These are phyloP conservation scores for Colletotrichum spaethianum DNA, from an alignment of 2,329 filamentous ascomycete species.

Conservation along the genomic window DNA sequence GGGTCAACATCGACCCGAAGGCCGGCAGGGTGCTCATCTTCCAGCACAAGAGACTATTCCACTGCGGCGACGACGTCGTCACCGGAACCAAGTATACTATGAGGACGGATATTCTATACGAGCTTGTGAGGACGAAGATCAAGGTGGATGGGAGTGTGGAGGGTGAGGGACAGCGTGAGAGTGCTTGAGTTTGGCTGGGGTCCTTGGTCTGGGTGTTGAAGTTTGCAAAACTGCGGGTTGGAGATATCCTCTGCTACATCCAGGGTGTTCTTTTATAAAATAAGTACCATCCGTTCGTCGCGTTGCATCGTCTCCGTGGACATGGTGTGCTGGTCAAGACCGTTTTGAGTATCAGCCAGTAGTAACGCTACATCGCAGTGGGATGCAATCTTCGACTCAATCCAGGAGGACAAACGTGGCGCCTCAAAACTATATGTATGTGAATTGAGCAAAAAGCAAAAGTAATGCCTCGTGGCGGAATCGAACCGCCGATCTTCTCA, in stretches of 20 bases:
- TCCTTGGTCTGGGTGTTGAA: too few relatives aligned
- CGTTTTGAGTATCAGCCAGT: background rate
- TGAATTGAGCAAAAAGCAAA: background rate
- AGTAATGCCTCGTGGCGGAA: constrained; percentile 28
- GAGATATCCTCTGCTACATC: too few relatives aligned
- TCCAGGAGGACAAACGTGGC: too few relatives aligned
- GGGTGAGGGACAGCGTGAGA: background rate
- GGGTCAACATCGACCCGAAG: constrained; percentile 68
- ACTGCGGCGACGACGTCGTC: constrained; percentile 68
- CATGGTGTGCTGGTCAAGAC: background rate
- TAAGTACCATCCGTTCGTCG: too few relatives aligned
- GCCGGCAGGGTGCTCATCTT: constrained; percentile 73
- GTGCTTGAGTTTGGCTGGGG: background rate
- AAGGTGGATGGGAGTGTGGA: background rate
- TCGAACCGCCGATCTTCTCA: constrained; percentile 38
- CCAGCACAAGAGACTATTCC: constrained; percentile 66
- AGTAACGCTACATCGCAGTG: background rate
- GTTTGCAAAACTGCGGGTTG: too few relatives aligned
- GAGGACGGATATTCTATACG: constrained; percentile 68
- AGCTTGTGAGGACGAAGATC: constrained; percentile 11
- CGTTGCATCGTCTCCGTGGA: background rate
- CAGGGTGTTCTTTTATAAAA: too few relatives aligned
- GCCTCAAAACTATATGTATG: background rate
- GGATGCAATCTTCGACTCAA: background rate
- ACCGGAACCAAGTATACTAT: constrained; percentile 70